phyloP scores from a whole-genome alignment of 2,329 filamentous ascomycete genomes.

The Clonostachys rosea region DNA sequence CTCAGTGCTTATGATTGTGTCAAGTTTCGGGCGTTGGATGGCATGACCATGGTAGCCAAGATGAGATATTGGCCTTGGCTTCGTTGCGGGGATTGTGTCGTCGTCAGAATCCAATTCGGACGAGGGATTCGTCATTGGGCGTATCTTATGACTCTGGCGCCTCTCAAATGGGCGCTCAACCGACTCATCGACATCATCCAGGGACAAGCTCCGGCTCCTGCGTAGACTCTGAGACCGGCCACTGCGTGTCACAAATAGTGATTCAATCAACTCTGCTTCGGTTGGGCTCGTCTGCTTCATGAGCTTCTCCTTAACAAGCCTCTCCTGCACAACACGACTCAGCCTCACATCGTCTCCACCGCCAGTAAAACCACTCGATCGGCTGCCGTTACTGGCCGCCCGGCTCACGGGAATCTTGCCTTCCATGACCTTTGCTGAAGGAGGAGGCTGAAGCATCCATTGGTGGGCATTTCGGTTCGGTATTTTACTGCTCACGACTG shows the following conservation, averaged over 20 bases:
- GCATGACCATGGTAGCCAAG: conserved; percentile 17
- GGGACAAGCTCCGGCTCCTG: conserved; percentile 29
- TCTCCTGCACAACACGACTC: conserved; percentile 37
- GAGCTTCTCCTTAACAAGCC: conserved; percentile 32
- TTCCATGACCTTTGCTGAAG: conserved; percentile 86
- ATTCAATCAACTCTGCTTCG: conserved; percentile 38
- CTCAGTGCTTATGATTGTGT: conserved; percentile 44
- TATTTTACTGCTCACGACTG: conserved; percentile 73
- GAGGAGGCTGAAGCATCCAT: conserved; percentile 93
- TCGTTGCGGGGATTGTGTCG: conserved; percentile 15
- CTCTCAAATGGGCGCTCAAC: conserved; percentile 19
- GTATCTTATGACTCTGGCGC: conserved; percentile 15
- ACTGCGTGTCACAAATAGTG: conserved; percentile 26
- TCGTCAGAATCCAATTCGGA: conserved; percentile 25
- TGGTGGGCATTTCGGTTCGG: conserved; percentile 64
- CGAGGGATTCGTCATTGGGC: conserved; percentile 19
- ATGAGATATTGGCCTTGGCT: conserved; percentile 8
- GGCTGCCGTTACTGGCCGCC: conserved; percentile 53
- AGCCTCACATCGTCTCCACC: conserved; percentile 34
- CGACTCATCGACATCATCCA: conserved; percentile 27
- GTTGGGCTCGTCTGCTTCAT: conserved; percentile 29
- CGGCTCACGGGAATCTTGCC: conserved; percentile 71
- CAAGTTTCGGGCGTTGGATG: conserved; percentile 35
- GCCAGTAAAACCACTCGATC: conserved; percentile 38
- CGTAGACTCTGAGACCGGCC: conserved; percentile 21